phyloP scores from a whole-genome alignment of 2,329 filamentous ascomycete species.

The Aspergillus spinulosporus region DNA sequence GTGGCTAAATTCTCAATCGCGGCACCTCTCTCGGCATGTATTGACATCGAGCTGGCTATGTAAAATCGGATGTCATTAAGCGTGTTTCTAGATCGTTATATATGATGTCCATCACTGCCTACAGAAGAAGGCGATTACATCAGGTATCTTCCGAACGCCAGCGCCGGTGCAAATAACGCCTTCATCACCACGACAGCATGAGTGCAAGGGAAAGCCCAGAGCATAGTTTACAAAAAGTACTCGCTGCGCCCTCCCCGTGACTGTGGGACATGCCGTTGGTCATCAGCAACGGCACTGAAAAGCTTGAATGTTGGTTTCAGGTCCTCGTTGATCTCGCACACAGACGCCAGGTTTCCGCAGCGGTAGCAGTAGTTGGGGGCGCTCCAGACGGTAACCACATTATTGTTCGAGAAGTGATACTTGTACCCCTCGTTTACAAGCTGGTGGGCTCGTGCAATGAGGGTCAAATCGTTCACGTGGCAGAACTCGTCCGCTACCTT shows the following conservation, averaged over 20 bases:
- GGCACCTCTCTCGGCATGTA: background rate
- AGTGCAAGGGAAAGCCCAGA: constrained; percentile 12
- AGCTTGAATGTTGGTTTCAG: constrained; percentile 81
- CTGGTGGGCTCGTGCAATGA: constrained; percentile 73
- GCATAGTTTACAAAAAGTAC: constrained; percentile 47
- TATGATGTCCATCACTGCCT: constrained; percentile 30
- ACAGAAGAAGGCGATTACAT: constrained; percentile 19
- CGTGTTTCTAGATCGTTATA: constrained; percentile 39
- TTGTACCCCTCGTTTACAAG: constrained; percentile 77
- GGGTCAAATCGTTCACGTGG: constrained; percentile 70
- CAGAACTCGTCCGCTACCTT: constrained; percentile 78
- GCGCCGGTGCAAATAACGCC: constrained; percentile 33
- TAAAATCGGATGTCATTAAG: constrained; percentile 31
- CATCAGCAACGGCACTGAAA: constrained; percentile 49
- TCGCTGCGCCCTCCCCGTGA: constrained; percentile 49
- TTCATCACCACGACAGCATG: constrained; percentile 16
- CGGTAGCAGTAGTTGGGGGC: constrained; percentile 96
- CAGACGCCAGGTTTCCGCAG: constrained; percentile 86
- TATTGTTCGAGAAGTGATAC: constrained; percentile 94
- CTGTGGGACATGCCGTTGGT: constrained; percentile 47
- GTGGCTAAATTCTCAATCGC: background rate
- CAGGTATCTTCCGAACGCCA: constrained; percentile 33
- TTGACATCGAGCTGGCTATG: background rate
- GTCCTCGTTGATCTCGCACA: constrained; percentile 86
- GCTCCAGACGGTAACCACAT: constrained; percentile 79